phyloP scores from a whole-genome alignment of 495 filamentous ascomycete species.

The Penicillium steckii region DNA sequence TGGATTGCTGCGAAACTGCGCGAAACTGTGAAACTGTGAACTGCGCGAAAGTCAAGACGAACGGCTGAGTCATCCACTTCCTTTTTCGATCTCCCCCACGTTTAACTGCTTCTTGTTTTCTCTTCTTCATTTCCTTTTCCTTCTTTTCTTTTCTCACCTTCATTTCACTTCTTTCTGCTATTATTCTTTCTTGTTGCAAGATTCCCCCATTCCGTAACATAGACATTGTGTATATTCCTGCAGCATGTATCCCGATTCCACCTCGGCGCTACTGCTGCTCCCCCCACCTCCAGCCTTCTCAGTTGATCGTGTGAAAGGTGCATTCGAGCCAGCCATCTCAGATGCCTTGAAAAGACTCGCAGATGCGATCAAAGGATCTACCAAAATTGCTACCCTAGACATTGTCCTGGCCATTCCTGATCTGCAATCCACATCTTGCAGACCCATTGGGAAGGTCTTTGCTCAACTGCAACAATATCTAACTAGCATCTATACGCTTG shows the following conservation, averaged over 20 bases:
- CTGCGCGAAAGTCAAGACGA: too few relatives aligned
- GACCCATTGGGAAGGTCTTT: conserved; percentile 56
- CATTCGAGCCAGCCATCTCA: conserved; percentile 40
- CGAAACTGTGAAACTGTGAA: too few relatives aligned
- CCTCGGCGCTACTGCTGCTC: conserved; percentile 46
- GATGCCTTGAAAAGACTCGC: conserved; percentile 32
- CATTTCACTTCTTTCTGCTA: too few relatives aligned
- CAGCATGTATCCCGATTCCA: conserved; percentile 8
- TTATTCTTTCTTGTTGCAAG: not conserved
- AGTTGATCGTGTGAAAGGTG: conserved; percentile 35
- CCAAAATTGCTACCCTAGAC: conserved; percentile 37
- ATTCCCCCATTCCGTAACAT: not conserved
- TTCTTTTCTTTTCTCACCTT: too few relatives aligned
- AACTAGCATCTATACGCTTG: conserved; percentile 74
- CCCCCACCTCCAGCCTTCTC: conserved; percentile 45
- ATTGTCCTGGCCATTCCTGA: conserved; percentile 44
- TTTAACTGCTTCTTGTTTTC: too few relatives aligned
- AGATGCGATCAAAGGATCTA: conserved; percentile 25
- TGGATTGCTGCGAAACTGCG: too few relatives aligned
- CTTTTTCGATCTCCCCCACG: too few relatives aligned
- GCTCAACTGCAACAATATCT: conserved; percentile 65
- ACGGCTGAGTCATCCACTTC: too few relatives aligned
- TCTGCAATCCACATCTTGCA: conserved; percentile 35
- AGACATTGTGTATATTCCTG: conserved; percentile 22
- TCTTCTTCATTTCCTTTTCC: too few relatives aligned